Percentiles rank a stretch among this genome's conserved stretches.
These are phyloP conservation scores for Solanum corneliomulleri DNA, from an alignment of 257 asterid species.

Conservation along the genomic window DNA sequence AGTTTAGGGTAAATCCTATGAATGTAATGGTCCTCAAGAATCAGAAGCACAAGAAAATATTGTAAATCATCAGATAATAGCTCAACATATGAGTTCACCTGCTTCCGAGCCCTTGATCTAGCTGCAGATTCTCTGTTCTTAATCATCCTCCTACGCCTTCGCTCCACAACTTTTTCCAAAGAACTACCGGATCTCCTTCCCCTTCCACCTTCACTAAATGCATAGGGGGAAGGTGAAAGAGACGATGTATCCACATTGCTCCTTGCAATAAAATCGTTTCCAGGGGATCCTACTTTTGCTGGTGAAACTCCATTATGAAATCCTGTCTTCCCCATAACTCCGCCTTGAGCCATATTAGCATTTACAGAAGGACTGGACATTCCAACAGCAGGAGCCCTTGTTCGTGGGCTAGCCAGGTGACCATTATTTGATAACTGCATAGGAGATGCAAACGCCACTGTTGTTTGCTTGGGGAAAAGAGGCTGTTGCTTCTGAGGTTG, in stretches of 20 bases:
- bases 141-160: conserved; percentile 44
- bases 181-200: conserved; percentile 28
- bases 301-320: conserved; percentile 32
- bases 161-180: conserved; percentile 40
- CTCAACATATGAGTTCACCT: conserved; percentile 34
- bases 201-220: conserved; percentile 41
- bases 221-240: conserved; percentile 57
- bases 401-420: conserved; percentile 33
- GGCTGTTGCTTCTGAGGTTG: conserved; percentile 29
- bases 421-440: conserved; percentile 28
- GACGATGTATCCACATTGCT: conserved; percentile 42
- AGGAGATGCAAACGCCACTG: conserved; percentile 51
- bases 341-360: conserved; percentile 27
- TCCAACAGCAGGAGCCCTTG: conserved; percentile 28
- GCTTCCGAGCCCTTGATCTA: conserved; percentile 56
- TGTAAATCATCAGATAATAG: background rate
- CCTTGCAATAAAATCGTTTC: conserved; percentile 37
- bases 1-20: background rate
- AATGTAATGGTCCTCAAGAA: background rate
- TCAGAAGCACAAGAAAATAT: background rate
- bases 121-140: conserved; percentile 50
- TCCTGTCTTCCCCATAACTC: conserved; percentile 30
- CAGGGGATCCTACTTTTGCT: conserved; percentile 43
- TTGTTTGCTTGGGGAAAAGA: conserved; percentile 64
- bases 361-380: conserved; percentile 24